These are phyloP conservation scores for Eurotiales sp. DNA, from an alignment of 2,329 filamentous ascomycete genomes.

Conservation along the genomic window DNA sequence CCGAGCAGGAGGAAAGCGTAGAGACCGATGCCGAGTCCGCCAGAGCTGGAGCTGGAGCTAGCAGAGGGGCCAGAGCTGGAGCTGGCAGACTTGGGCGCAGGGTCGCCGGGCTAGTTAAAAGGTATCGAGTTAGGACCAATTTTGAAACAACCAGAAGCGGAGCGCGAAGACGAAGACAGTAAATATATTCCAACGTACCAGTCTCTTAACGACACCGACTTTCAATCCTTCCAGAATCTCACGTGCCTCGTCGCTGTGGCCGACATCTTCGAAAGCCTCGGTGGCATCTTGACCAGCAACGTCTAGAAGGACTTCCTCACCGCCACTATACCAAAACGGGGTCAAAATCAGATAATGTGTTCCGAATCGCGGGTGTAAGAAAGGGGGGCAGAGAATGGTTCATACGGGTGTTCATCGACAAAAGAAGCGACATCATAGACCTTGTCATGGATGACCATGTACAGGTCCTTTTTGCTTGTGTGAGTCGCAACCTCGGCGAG, in stretches of 20 bases:
- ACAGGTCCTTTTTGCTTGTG: constrained; percentile 89
- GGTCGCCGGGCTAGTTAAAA: constrained; percentile 64
- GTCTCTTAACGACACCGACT: constrained; percentile 74
- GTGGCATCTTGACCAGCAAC: constrained; percentile 94
- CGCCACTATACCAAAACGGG: constrained; percentile 66
- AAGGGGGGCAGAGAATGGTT: constrained; percentile 24
- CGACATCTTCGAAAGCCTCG: constrained; percentile 98
- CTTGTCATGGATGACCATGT: constrained; percentile 90
- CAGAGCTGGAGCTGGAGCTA: constrained; percentile 22
- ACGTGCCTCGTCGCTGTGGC: constrained; percentile 96
- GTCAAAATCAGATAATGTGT: constrained; percentile 7
- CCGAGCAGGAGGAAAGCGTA: constrained; percentile 79
- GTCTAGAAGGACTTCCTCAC: constrained; percentile 96
- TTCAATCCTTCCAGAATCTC: constrained; percentile 80
- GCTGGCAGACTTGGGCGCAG: constrained; percentile 61
- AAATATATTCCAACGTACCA: constrained; percentile 53
- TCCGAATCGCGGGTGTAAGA: background rate
- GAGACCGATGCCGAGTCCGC: constrained; percentile 67
- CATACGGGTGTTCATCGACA: constrained; percentile 92
- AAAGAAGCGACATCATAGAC: constrained; percentile 89
- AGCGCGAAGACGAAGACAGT: constrained; percentile 1
- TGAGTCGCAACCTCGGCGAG: constrained; percentile 79
- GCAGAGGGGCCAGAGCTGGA: constrained; percentile 45
- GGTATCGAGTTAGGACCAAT: constrained; percentile 6
- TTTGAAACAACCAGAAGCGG: constrained; percentile 3